Conservation (phyloP, 2,329 filamentous ascomycete species). For the Verticillium isaacii region DNA sequence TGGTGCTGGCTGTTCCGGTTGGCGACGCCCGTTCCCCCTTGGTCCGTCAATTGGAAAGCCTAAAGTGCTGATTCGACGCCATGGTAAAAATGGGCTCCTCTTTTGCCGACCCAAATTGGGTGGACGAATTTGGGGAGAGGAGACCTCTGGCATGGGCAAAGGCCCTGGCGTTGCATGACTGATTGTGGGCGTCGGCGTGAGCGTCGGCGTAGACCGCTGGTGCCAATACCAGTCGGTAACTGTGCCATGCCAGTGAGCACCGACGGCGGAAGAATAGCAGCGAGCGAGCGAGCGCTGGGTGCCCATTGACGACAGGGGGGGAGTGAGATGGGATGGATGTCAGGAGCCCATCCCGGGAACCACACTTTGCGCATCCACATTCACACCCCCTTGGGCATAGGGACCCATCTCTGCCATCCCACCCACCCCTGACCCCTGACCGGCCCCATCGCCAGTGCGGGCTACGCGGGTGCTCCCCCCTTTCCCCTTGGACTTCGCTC, state of each 20-base stretch:
- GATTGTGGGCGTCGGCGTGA: not conserved
- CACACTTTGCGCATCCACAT: not conserved
- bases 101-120: not conserved
- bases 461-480: slow-evolving; percentile 7
- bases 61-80: not conserved
- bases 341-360: not conserved
- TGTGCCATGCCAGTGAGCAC: not conserved
- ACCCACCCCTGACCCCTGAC: not conserved
- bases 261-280: not conserved
- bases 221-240: not conserved
- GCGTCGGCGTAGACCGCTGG: not conserved
- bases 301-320: not conserved
- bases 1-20: not conserved
- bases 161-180: not conserved
- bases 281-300: not conserved
- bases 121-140: not conserved
- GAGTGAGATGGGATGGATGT: not conserved
- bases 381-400: not conserved
- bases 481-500: slow-evolving; percentile 4
- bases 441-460: slow-evolving; percentile 2
- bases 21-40: not conserved
- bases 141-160: not conserved
- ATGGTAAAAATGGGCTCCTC: not conserved
- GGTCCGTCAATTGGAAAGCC: not conserved
- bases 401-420: not conserved